A percentile compares a stretch with the other conserved stretches of the same genome.
Evolutionary conservation across 208 protist genomes (phyloP).

Genomic region (Herpetomonas tarakana): DNA sequence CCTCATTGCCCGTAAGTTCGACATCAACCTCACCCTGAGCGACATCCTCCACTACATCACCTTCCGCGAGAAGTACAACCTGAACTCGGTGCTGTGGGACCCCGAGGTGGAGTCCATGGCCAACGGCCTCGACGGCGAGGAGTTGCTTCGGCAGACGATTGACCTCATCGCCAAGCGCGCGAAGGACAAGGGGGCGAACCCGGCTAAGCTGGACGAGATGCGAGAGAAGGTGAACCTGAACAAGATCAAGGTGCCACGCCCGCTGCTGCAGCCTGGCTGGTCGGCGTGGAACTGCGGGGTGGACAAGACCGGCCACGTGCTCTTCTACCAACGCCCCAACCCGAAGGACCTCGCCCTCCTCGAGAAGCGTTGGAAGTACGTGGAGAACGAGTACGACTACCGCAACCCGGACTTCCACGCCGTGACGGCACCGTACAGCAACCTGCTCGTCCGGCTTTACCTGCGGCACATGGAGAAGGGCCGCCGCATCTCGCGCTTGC

Average conservation of each 20-base stretch:
- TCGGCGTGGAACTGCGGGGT: constrained; percentile 50
- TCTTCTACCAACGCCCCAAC: constrained; percentile 53
- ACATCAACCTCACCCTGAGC: constrained; percentile 22
- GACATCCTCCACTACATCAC: constrained; percentile 48
- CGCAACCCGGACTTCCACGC: constrained; percentile 42
- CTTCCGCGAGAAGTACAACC: constrained; percentile 51
- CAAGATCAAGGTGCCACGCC: constrained; percentile 30
- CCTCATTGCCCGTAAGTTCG: constrained; percentile 43
- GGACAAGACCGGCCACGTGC: constrained; percentile 34
- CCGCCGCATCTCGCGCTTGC: constrained; percentile 37
- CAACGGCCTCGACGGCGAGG: constrained; percentile 50
- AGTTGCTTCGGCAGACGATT: constrained; percentile 36
- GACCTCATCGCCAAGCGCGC: constrained; percentile 17
- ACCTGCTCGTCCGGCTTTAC: constrained; percentile 45
- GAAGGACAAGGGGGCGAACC: constrained; percentile 13
- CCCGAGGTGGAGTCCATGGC: constrained; percentile 31
- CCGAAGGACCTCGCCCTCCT: constrained; percentile 40
- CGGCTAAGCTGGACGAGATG: background rate
- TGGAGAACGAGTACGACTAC: constrained; percentile 35
- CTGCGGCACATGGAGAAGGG: constrained; percentile 52
- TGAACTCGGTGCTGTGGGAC: constrained; percentile 53
- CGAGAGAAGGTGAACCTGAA: constrained; percentile 5
- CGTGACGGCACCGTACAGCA: constrained; percentile 36
- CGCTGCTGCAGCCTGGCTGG: constrained; percentile 55
- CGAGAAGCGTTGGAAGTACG: constrained; percentile 41